phyloP scores from a whole-genome alignment of 768 basidiomycete species.

The Termitomyces sp. region DNA sequence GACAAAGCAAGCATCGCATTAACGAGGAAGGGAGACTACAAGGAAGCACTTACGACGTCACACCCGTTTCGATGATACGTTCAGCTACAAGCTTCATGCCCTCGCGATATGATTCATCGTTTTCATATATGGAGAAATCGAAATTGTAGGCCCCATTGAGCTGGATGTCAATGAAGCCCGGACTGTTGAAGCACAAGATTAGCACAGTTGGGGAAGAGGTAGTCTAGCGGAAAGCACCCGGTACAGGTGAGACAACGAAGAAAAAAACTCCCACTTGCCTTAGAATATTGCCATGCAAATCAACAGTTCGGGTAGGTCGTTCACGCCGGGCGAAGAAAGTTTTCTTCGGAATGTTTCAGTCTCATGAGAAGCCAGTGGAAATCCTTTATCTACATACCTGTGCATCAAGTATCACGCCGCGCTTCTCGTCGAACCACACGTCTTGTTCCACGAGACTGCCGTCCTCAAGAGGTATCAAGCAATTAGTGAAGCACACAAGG shows the following conservation, averaged over 20 bases:
- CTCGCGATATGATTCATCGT: conserved; percentile 59
- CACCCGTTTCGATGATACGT: conserved; percentile 80
- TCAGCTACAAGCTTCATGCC: conserved; percentile 69
- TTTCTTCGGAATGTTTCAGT: conserved; percentile 33
- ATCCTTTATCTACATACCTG: conserved; percentile 39
- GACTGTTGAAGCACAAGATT: conserved; percentile 34
- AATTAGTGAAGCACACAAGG: conserved; percentile 85
- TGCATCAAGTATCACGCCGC: conserved; percentile 71
- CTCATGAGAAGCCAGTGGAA: conserved; percentile 1
- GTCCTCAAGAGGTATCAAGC: conserved; percentile 73
- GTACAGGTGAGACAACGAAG: neutral
- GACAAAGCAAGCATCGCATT: conserved; percentile 19
- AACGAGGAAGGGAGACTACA: neutral
- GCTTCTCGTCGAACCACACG: conserved; percentile 74
- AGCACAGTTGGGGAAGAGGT: neutral
- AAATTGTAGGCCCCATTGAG: conserved; percentile 88
- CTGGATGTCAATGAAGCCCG: conserved; percentile 83
- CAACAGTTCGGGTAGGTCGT: conserved; percentile 57
- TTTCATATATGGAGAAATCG: conserved; percentile 80
- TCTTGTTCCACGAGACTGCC: conserved; percentile 70
- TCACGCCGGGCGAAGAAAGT: conserved; percentile 61
- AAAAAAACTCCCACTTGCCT: conserved; percentile 32
- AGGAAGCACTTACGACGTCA: conserved; percentile 63
- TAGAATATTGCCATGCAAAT: conserved; percentile 73
- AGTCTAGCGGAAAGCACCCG: neutral